These are phyloP conservation scores for Kitagawia praeruptora DNA, from an alignment of 129 eudicot genomes.

Conservation along the genomic window DNA sequence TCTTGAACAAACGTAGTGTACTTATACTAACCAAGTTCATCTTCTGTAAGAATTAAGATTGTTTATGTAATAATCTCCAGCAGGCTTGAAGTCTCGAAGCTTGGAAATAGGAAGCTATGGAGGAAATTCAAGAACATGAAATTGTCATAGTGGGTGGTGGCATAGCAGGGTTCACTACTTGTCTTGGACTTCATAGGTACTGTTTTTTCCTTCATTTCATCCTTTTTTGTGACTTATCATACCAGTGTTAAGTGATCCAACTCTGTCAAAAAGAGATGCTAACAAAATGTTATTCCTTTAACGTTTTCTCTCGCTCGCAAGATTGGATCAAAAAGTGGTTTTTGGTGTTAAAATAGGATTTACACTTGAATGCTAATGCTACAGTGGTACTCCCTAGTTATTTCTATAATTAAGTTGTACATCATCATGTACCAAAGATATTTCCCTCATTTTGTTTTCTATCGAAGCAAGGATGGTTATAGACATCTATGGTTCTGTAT, in stretches of 20 bases:
- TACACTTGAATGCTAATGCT: too few species aligned
- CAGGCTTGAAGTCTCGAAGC: background rate
- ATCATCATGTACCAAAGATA: background rate
- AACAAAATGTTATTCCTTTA: background rate
- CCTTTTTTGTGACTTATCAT: background rate
- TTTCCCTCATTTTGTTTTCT: background rate
- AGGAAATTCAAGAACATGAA: constrained; percentile 27
- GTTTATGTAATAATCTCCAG: background rate
- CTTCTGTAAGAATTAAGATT: background rate
- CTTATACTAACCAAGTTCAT: background rate
- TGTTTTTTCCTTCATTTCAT: background rate
- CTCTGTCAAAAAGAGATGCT: background rate
- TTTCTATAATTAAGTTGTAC: too few species aligned
- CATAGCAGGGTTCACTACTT: constrained; percentile 60
- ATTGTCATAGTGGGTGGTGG: constrained; percentile 73
- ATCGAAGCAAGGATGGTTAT: background rate
- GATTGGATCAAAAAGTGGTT: background rate
- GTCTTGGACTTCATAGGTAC: constrained; percentile 71
- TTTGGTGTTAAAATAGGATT: background rate
- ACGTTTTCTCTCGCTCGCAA: background rate
- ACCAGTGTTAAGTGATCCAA: background rate
- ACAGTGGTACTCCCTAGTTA: background rate
- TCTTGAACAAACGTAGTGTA: background rate
- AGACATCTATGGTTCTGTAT: background rate
- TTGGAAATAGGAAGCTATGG: background rate